Evolutionary conservation across 2,329 filamentous ascomycete genomes (phyloP).

Genomic region (Cercospora sesami): DNA sequence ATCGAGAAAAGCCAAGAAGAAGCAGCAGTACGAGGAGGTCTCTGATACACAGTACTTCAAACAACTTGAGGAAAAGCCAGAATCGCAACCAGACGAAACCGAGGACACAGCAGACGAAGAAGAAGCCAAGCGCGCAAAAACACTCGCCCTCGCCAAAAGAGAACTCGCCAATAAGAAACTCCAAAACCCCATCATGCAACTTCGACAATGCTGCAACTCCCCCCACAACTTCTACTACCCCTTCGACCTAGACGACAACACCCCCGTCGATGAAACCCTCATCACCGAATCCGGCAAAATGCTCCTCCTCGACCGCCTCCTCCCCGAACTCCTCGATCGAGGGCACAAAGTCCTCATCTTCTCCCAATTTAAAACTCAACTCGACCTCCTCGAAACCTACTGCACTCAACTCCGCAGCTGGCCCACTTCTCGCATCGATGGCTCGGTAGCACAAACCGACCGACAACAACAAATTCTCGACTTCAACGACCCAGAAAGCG

Average conservation of each 20-base stretch:
- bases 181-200: constrained; percentile 88
- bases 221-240: constrained; percentile 98
- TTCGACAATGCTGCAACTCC: constrained; percentile 86
- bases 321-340: constrained; percentile 70
- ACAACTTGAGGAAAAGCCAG: constrained; percentile 64
- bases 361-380: constrained; percentile 91
- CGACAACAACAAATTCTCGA: constrained; percentile 52
- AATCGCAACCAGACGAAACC: constrained; percentile 43
- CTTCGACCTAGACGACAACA: constrained; percentile 63
- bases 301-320: constrained; percentile 83
- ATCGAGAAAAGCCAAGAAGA: constrained; percentile 55
- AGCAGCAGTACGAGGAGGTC: constrained; percentile 65
- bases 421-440: constrained; percentile 87
- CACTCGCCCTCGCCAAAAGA: constrained; percentile 75
- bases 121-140: constrained; percentile 65
- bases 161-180: constrained; percentile 90
- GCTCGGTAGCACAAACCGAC: constrained; percentile 70
- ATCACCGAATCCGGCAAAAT: constrained; percentile 92
- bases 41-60: constrained; percentile 84
- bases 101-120: constrained; percentile 52
- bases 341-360: constrained; percentile 94
- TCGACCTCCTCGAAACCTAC: constrained; percentile 89
- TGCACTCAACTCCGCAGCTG: constrained; percentile 73
- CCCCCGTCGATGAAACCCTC: constrained; percentile 71
- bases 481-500: constrained; percentile 47